Conservation (phyloP, 345 rosid genomes). For the Fremontodendron californicum region DNA sequence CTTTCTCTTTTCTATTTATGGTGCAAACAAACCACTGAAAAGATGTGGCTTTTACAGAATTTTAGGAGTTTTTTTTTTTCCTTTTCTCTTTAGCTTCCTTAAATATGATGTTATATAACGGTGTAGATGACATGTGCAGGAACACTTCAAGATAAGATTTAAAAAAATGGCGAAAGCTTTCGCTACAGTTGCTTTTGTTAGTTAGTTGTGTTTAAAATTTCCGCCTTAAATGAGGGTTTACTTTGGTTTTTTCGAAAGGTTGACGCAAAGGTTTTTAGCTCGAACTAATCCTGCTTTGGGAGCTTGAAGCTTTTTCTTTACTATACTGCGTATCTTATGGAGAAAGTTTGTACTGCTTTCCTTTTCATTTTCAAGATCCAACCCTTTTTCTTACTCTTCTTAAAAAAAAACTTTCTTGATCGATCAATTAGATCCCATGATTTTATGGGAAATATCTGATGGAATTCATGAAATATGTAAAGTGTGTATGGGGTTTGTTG, state of each 20-base stretch:
- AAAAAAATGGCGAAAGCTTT: neutral
- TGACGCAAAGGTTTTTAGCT: neutral
- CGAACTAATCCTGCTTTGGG: neutral
- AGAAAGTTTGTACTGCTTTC: neutral
- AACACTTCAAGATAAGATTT: neutral
- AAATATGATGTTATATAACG: neutral
- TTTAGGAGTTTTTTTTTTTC: neutral
- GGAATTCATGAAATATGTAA: neutral
- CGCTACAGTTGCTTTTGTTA: slow-evolving; percentile 1
- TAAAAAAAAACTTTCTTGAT: neutral
- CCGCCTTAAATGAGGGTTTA: slow-evolving; percentile 17
- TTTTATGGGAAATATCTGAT: slow-evolving; percentile 25
- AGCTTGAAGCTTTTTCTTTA: slow-evolving; percentile 19
- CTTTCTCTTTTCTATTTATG: slow-evolving; percentile 6
- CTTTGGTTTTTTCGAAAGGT: neutral
- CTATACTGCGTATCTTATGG: slow-evolving; percentile 13
- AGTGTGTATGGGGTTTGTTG: neutral
- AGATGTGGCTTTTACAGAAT: neutral
- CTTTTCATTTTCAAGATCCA: slow-evolving; percentile 14
- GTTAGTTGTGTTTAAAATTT: slow-evolving; percentile 11
- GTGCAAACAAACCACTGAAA: neutral
- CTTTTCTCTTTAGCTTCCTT: neutral
- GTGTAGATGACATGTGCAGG: neutral
- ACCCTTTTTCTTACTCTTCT: neutral
- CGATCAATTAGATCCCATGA: slow-evolving; percentile 15